Evolutionary conservation across 2,329 filamentous ascomycete genomes (phyloP).

Genomic region (Ilyonectria sp.): DNA sequence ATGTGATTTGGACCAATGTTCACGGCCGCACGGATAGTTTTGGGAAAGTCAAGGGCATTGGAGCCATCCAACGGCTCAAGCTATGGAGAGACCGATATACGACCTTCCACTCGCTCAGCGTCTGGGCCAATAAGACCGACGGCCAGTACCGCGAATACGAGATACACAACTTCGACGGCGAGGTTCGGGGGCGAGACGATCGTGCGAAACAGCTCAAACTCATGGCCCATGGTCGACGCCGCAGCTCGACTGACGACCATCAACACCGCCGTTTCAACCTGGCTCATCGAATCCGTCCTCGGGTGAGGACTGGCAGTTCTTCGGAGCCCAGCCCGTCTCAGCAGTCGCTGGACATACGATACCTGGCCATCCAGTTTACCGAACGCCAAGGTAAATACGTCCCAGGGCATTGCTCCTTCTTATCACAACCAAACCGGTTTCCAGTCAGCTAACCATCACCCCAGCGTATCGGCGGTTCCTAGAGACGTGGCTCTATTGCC

Average conservation of each 20-base stretch:
- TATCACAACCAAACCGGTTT: conserved; percentile 28
- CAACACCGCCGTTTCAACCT: conserved; percentile 60
- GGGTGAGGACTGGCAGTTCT: conserved; percentile 51
- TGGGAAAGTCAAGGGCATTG: conserved; percentile 65
- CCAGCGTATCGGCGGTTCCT: conserved; percentile 61
- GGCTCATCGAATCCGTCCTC: conserved; percentile 59
- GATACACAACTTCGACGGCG: conserved; percentile 63
- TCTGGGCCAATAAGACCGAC: conserved; percentile 64
- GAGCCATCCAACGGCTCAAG: conserved; percentile 67
- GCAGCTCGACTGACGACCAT: conserved; percentile 57
- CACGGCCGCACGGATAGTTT: conserved; percentile 66
- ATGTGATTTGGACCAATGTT: conserved; percentile 67
- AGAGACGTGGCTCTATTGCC: conserved; percentile 62
- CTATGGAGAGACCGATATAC: conserved; percentile 66
- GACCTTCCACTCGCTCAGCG: conserved; percentile 62
- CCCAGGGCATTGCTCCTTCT: conserved; percentile 22
- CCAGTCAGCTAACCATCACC: conserved; percentile 46
- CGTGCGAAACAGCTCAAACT: conserved; percentile 62
- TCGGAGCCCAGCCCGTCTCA: conserved; percentile 45
- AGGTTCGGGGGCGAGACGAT: conserved; percentile 63
- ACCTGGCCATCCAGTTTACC: conserved; percentile 66
- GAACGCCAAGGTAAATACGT: conserved; percentile 59
- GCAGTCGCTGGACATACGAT: conserved; percentile 59
- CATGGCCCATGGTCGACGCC: conserved; percentile 57
- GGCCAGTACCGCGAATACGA: conserved; percentile 64